Evolutionary conservation across 768 basidiomycete genomes (phyloP).

Genomic region (Lentinus tigrinus): DNA sequence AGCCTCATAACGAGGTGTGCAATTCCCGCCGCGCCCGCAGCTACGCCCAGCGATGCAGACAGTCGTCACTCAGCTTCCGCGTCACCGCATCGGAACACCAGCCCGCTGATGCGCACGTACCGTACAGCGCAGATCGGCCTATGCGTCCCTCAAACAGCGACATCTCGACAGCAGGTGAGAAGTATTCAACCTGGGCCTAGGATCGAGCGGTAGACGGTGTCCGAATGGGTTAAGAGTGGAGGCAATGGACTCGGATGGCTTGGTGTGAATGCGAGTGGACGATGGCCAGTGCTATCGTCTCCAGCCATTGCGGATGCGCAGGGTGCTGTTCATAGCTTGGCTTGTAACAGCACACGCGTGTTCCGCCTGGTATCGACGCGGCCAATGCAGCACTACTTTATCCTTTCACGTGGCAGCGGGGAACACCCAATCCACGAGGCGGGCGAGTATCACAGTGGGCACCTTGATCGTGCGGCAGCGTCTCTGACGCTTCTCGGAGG

Average conservation of each 20-base stretch:
- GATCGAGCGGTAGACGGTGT: not conserved
- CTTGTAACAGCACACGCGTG: not conserved
- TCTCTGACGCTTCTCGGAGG: too few relatives aligned
- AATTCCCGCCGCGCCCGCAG: constrained; percentile 17
- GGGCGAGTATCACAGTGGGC: not conserved
- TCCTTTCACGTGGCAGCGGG: not conserved
- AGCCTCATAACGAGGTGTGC: constrained; percentile 21
- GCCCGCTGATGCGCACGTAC: constrained; percentile 2
- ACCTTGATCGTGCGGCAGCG: not conserved
- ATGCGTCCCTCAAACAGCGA: constrained; percentile 18
- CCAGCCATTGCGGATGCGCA: not conserved
- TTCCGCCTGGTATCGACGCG: constrained; percentile 6
- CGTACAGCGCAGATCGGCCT: constrained; percentile 15
- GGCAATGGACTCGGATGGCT: not conserved
- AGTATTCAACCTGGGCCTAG: not conserved
- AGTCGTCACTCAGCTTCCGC: not conserved
- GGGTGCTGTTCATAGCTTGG: not conserved
- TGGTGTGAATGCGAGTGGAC: not conserved
- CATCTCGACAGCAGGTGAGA: not conserved
- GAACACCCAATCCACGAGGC: not conserved
- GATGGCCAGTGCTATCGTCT: not conserved
- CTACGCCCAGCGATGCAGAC: constrained; percentile 6
- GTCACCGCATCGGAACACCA: not conserved
- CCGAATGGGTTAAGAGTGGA: not conserved
- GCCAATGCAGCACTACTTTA: too few relatives aligned